phyloP scores from a whole-genome alignment of 2,329 filamentous ascomycete genomes.

The Beauveria rudraprayagi region DNA sequence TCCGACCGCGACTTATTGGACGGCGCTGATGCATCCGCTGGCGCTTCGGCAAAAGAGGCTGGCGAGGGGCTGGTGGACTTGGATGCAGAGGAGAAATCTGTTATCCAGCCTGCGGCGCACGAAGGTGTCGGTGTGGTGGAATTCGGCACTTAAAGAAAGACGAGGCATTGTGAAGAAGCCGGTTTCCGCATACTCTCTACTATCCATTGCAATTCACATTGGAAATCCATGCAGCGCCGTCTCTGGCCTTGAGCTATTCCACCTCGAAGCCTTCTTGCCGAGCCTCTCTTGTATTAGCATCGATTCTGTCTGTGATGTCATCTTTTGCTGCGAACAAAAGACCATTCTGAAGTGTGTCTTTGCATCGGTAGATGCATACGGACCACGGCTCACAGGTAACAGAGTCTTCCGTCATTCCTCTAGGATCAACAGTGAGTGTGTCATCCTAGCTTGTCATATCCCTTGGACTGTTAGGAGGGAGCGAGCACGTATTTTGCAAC shows the following conservation, averaged over 20 bases:
- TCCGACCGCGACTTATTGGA: constrained; percentile 64
- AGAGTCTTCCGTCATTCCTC: constrained; percentile 21
- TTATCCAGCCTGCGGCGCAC: constrained; percentile 15
- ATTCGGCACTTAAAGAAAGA: constrained; percentile 30
- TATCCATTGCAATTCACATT: not conserved
- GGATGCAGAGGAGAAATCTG: not conserved
- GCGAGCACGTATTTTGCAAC: too few species aligned
- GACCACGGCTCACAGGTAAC: constrained; percentile 30
- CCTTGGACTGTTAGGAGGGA: too few species aligned
- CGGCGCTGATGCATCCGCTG: constrained; percentile 64
- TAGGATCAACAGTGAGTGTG: not conserved
- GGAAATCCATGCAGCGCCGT: constrained; percentile 16
- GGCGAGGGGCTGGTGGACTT: constrained; percentile 11
- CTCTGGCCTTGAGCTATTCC: constrained; percentile 19
- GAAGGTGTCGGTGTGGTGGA: constrained; percentile 31
- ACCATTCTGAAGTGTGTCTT: constrained; percentile 30
- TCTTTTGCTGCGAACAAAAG: constrained; percentile 31
- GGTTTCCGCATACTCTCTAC: not conserved
- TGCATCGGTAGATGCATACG: constrained; percentile 28
- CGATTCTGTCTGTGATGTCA: constrained; percentile 19
- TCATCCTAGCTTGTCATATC: not conserved
- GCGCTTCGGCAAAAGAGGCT: constrained; percentile 29
- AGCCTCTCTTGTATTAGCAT: constrained; percentile 21
- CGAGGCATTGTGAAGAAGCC: not conserved
- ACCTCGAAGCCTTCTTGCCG: constrained; percentile 21